These are phyloP conservation scores for Mimosa bimucronata DNA, from an alignment of 306 rosid genomes.

Conservation along the genomic window DNA sequence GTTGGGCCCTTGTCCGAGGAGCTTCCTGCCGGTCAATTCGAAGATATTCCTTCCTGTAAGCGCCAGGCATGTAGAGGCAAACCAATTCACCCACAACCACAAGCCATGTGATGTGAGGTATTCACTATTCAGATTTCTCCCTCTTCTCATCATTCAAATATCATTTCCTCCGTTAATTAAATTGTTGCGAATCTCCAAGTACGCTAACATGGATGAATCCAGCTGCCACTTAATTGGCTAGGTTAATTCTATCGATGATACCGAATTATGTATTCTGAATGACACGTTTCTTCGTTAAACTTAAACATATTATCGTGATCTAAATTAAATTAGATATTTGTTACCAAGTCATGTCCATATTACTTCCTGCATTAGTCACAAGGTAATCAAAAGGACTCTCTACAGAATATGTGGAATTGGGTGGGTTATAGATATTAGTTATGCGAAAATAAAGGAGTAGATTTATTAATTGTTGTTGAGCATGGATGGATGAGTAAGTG, in stretches of 20 bases:
- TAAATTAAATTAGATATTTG: neutral
- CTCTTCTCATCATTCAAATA: no score
- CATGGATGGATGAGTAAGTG: neutral
- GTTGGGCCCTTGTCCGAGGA: conserved; percentile 68
- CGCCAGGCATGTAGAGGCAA: conserved; percentile 28
- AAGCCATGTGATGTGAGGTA: conserved; percentile 43
- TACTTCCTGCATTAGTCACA: neutral
- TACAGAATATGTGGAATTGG: neutral
- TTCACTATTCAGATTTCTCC: neutral
- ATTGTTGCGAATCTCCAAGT: neutral
- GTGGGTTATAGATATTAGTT: neutral
- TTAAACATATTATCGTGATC: neutral
- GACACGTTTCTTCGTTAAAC: neutral
- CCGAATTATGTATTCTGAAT: neutral
- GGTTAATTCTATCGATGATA: neutral
- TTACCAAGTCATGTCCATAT: neutral
- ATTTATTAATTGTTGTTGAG: neutral
- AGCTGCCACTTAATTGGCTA: neutral
- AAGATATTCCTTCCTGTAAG: conserved; percentile 50
- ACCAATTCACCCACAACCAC: neutral
- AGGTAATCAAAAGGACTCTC: neutral
- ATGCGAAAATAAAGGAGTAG: neutral
- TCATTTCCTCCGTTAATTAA: neutral
- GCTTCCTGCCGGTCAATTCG: conserved; percentile 55
- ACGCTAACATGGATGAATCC: neutral